These are phyloP conservation scores for Chaetomium cochliodes DNA, from an alignment of 495 filamentous ascomycete species.

Conservation along the genomic window DNA sequence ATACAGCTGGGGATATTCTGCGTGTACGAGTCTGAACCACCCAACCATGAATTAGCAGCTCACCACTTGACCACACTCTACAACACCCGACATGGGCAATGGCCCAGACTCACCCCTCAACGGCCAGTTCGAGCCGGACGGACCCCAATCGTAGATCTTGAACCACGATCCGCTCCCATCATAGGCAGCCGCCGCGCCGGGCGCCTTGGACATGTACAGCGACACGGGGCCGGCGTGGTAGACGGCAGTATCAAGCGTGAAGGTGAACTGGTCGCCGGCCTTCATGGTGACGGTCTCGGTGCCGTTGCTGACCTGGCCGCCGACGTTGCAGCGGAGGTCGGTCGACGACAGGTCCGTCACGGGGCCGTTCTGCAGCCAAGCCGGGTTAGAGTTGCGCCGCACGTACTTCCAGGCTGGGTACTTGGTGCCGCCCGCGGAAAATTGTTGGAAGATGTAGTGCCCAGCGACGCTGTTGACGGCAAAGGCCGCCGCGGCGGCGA, in stretches of 20 bases:
- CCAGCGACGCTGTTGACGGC: constrained; percentile 36
- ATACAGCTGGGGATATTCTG: constrained; percentile 54
- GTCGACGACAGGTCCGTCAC: constrained; percentile 53
- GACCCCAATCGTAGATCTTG: constrained; percentile 51
- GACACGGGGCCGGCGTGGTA: constrained; percentile 56
- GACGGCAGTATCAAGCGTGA: constrained; percentile 51
- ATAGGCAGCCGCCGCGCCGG: constrained; percentile 41
- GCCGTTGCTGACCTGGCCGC: constrained; percentile 46
- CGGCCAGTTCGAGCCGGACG: constrained; percentile 18
- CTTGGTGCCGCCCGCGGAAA: constrained; percentile 46
- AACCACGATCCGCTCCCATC: constrained; percentile 54
- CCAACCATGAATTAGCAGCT: neutral
- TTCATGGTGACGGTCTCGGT: constrained; percentile 50
- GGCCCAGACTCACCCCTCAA: constrained; percentile 16
- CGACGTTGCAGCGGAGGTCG: constrained; percentile 61
- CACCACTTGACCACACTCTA: neutral
- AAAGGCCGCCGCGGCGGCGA: constrained; percentile 32
- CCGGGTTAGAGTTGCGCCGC: constrained; percentile 52
- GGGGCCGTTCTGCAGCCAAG: constrained; percentile 52
- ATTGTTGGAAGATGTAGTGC: constrained; percentile 52
- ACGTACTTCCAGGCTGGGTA: constrained; percentile 51
- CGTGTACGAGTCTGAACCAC: constrained; percentile 42
- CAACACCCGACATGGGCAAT: neutral
- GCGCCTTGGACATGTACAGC: constrained; percentile 52
- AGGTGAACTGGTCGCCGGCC: constrained; percentile 53